These are phyloP conservation scores for Fraxinus xanthoxyloides DNA, from an alignment of 305 asterid species.

Conservation along the genomic window DNA sequence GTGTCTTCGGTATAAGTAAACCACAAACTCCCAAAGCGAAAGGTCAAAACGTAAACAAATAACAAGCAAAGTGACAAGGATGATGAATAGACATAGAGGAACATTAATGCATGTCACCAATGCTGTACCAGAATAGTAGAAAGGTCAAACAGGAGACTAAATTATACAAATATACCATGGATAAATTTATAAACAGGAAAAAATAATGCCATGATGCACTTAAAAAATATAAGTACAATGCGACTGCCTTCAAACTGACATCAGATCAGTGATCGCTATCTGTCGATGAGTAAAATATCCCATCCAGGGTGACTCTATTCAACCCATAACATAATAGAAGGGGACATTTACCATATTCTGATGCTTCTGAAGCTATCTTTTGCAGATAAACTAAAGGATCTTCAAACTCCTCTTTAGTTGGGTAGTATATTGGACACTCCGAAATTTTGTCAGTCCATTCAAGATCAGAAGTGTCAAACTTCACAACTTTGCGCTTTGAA, in stretches of 20 bases:
- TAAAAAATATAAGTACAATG: not conserved
- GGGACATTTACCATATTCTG: conserved; percentile 63
- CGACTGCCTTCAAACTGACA: not conserved
- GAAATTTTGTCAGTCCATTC: conserved; percentile 82
- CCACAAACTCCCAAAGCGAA: not conserved
- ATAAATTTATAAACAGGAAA: conserved; percentile 8
- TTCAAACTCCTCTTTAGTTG: conserved; percentile 80
- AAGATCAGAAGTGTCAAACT: conserved; percentile 66
- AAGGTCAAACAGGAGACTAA: conserved; percentile 8
- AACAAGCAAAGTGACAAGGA: conserved; percentile 3
- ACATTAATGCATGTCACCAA: conserved; percentile 10
- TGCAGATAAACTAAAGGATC: conserved; percentile 87
- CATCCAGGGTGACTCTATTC: conserved; percentile 16
- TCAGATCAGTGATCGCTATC: conserved; percentile 11
- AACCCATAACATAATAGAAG: not conserved
- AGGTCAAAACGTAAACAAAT: not conserved
- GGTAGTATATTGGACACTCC: conserved; percentile 82
- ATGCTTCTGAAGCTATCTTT: conserved; percentile 94
- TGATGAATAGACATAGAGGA: not conserved
- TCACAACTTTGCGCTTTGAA: conserved; percentile 59
- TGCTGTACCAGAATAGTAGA: conserved; percentile 5
- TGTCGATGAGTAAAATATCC: not conserved
- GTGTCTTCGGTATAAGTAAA: conserved; percentile 15
- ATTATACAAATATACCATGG: not conserved
- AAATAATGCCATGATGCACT: not conserved